Conservation (phyloP, 805 yeast species). For the Saccharomycopsis microspora region DNA sequence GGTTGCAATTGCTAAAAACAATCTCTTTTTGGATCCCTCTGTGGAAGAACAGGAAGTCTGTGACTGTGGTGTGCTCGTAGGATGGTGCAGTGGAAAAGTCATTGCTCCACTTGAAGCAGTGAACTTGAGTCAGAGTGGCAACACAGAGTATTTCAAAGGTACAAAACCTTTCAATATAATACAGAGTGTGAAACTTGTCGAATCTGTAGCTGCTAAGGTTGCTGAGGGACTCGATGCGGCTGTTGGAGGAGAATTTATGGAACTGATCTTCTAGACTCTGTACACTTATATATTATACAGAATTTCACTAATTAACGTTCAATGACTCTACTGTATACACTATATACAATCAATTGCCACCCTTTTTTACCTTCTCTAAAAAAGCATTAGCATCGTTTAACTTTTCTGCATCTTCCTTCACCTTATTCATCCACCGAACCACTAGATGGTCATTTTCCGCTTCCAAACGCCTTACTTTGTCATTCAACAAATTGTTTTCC, state of each 20-base stretch:
- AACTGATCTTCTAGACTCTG: slow-evolving; percentile 7
- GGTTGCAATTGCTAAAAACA: slow-evolving; percentile 59
- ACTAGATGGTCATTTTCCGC: slow-evolving; percentile 41
- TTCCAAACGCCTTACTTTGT: slow-evolving; percentile 22
- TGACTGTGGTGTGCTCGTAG: slow-evolving; percentile 69
- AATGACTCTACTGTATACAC: background rate
- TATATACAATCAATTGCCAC: background rate
- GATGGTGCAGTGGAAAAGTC: slow-evolving; percentile 58
- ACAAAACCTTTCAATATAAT: slow-evolving; percentile 31
- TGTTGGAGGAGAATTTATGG: slow-evolving; percentile 18
- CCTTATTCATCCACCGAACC: slow-evolving; percentile 48
- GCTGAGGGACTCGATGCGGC: slow-evolving; percentile 42
- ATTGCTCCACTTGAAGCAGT: slow-evolving; percentile 64
- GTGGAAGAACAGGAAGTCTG: slow-evolving; percentile 80
- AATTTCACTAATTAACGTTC: background rate
- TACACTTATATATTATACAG: background rate
- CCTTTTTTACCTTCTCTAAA: slow-evolving; percentile 15
- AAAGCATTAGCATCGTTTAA: slow-evolving; percentile 38
- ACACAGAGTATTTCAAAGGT: slow-evolving; percentile 35
- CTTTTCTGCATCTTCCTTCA: slow-evolving; percentile 46
- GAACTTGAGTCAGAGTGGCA: slow-evolving; percentile 37
- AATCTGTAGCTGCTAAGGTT: slow-evolving; percentile 52
- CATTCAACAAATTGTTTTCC: slow-evolving; percentile 36
- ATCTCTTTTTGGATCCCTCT: slow-evolving; percentile 73
- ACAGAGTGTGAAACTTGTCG: slow-evolving; percentile 48